Evolutionary conservation across 495 filamentous ascomycete genomes (phyloP).

Genomic region (Sporormia fimetaria): DNA sequence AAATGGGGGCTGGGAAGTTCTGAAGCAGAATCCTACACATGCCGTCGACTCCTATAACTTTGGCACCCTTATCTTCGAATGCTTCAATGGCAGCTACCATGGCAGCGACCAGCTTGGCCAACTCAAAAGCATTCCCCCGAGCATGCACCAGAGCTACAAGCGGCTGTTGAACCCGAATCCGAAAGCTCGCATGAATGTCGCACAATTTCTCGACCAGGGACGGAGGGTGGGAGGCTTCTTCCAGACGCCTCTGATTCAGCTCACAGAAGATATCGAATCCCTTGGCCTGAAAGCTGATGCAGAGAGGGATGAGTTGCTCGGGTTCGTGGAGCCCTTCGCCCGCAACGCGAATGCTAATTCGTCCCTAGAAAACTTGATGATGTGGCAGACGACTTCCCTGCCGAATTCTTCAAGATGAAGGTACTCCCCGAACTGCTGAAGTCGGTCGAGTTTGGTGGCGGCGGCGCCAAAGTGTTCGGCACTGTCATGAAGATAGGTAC

Average conservation of each 20-base stretch:
- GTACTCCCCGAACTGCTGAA: slow-evolving; percentile 91
- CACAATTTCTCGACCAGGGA: slow-evolving; percentile 83
- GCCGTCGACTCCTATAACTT: slow-evolving; percentile 82
- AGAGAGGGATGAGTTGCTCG: slow-evolving; percentile 77
- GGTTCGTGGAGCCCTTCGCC: slow-evolving; percentile 39
- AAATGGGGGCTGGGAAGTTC: slow-evolving; percentile 75
- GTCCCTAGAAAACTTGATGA: slow-evolving; percentile 64
- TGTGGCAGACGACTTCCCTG: slow-evolving; percentile 84
- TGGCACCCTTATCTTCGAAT: slow-evolving; percentile 74
- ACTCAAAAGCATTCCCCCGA: slow-evolving; percentile 75
- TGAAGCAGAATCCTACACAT: slow-evolving; percentile 70
- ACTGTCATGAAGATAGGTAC: slow-evolving; percentile 81
- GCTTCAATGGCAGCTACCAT: slow-evolving; percentile 72
- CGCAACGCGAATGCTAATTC: slow-evolving; percentile 22
- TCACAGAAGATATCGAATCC: slow-evolving; percentile 85
- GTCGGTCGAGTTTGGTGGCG: slow-evolving; percentile 92
- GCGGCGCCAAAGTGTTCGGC: slow-evolving; percentile 80
- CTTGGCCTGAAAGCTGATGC: slow-evolving; percentile 74
- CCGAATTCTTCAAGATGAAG: slow-evolving; percentile 96
- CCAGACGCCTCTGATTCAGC: slow-evolving; percentile 76
- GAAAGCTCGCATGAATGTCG: slow-evolving; percentile 71
- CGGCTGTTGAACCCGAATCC: slow-evolving; percentile 78
- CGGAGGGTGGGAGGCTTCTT: slow-evolving; percentile 76
- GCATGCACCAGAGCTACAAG: slow-evolving; percentile 82
- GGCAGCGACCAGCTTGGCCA: slow-evolving; percentile 66